Percentiles rank a stretch among this genome's conserved stretches.
Evolutionary conservation across 2,329 filamentous ascomycete species (phyloP).

Genomic region (Sporothrix mexicana): DNA sequence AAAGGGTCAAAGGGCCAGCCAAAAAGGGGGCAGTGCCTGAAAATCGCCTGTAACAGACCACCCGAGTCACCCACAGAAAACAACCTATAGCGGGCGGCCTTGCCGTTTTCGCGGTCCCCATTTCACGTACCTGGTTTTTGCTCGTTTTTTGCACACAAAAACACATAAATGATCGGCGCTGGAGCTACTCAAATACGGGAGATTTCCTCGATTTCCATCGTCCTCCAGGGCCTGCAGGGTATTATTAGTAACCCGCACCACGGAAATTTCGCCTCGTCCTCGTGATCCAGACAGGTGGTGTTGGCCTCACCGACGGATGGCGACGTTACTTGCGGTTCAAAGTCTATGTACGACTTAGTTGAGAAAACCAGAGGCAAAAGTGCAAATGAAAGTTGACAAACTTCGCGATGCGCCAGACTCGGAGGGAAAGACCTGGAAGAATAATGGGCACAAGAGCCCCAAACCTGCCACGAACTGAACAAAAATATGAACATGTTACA

Average conservation of each 20-base stretch:
- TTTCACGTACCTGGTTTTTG: constrained; percentile 14
- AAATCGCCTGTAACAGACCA: constrained; percentile 19
- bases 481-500: constrained; percentile 10
- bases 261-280: constrained; percentile 10
- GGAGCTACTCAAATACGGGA: constrained; percentile 15
- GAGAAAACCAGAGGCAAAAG: neutral
- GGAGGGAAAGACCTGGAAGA: neutral
- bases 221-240: neutral
- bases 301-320: neutral
- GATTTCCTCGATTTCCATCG: neutral
- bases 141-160: neutral
- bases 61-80: neutral
- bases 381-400: neutral
- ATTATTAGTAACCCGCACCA: constrained; percentile 27
- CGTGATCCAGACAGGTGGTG: constrained; percentile 4
- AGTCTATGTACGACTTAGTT: too few species aligned
- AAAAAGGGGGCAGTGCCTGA: constrained; percentile 25
- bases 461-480: too few species aligned
- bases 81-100: neutral
- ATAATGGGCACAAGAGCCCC: neutral
- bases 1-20: neutral
- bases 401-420: neutral
- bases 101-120: neutral
- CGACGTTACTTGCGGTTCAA: neutral
- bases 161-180: neutral